Base-by-base conservation (phyloP, 371 early-diverging fungal species). In the Circinella minor region DNA sequence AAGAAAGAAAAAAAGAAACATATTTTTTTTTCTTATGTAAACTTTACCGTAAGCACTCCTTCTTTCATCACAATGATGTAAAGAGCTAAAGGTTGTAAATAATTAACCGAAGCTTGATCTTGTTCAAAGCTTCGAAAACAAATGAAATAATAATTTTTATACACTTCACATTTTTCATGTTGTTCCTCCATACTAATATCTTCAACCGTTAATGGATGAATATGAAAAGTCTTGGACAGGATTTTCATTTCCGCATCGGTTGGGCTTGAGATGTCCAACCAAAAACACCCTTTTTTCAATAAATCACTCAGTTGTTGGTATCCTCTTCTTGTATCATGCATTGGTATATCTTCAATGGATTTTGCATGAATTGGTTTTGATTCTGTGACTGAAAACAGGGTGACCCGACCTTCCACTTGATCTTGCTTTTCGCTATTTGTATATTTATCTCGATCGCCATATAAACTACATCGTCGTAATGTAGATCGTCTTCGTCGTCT, bases 101-200 rank as follows among this genome's bases (percentile, higher is more conserved):
- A 95, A 36, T 69, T 81, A 5, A 81, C 72, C 37, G 89, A 89
- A 70, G 87, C 81, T 54, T 89, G 86, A 61, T 92, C 86, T 69
- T 81, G 85, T 59, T 93, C 92, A 76, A 93, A 91, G 13, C 91
- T 84, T 67, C 94, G 86, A 75, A 96, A 93, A 73, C 92, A 90
- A 39, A 96, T 87, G 85, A 97, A 97, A 71, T 94, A 94, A 81
- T 98, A 98, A 66, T 91, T 92, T 34, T 88, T 79, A 68, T 95
- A 96, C 17, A 93, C 87, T 74, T 97, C 97, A 72, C 95, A 95
- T 74, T 98, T 98, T 75, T 97, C 97, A 6, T 98, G 87, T 37
- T 87, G 89, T 59, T 97, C 98, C 73, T 96, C 91, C 64, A 92
- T 93, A 72, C 89, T 88, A 66, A 98, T 94, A 70, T 96, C 98